phyloP scores from a whole-genome alignment of 331 rosid genomes.

The Telfairia occidentalis region DNA sequence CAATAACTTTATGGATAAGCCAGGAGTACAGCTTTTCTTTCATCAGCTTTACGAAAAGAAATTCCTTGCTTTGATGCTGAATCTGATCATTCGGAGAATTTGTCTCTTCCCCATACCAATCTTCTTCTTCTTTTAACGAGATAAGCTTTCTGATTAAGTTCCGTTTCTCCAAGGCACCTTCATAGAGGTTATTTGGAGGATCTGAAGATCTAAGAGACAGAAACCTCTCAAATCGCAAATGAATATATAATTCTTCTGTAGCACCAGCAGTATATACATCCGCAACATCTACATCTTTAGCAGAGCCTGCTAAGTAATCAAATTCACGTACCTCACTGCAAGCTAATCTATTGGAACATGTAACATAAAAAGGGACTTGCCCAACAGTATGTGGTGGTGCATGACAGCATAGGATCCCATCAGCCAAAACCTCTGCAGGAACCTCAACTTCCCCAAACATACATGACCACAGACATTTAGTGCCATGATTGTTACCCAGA shows the following conservation, averaged over 20 bases:
- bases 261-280: constrained; percentile 18
- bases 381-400: constrained; percentile 65
- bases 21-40: constrained; percentile 68
- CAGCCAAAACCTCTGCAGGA: constrained; percentile 56
- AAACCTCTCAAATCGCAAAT: constrained; percentile 39
- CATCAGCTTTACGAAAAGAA: constrained; percentile 33
- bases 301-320: constrained; percentile 39
- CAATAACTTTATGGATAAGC: constrained; percentile 62
- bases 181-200: constrained; percentile 26
- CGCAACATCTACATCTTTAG: constrained; percentile 31
- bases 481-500: constrained; percentile 35
- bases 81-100: constrained; percentile 23
- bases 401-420: constrained; percentile 65
- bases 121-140: constrained; percentile 61
- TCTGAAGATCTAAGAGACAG: constrained; percentile 34
- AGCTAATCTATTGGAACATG: constrained; percentile 84
- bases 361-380: constrained; percentile 74
- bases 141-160: constrained; percentile 43
- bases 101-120: constrained; percentile 27
- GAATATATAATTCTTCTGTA: constrained; percentile 33
- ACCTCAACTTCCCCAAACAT: constrained; percentile 96
- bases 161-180: constrained; percentile 30
- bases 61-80: constrained; percentile 32
- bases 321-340: constrained; percentile 89
- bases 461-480: constrained; percentile 55